Base-by-base conservation (phyloP, 305 asterid genomes). In the Rubia tinctorum region DNA sequence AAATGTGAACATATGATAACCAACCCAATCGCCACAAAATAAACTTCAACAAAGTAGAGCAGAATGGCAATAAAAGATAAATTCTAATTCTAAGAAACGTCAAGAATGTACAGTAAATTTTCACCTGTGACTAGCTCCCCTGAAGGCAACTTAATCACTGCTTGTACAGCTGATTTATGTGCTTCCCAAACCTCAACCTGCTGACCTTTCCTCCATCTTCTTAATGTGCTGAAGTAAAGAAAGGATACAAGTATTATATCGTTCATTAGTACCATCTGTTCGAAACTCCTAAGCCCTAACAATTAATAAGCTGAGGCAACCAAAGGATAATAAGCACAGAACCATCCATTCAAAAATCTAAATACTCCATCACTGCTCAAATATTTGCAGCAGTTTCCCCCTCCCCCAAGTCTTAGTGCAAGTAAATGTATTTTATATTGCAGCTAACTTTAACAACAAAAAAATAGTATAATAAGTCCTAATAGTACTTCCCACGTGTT, bases 71-170 rank as follows among this genome's bases (percentile, higher is more conserved):
- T 22, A 80, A 72, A 25, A 66, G 59, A 30, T 71, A 40, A 58
- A 68, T 39, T n/a, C 22, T 67, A 45, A 58, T 22, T 49, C n/a
- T 22, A 78, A 37, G 71, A 47, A 56, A 71, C 58, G 40, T 22
- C 27, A 65, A 11, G 23, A 2, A n/a, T 10, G 70, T 14, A 15
- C 68, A 49, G 68, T 70, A 71, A 25, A 20, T 63, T 71, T 73
- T 73, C 23, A 88, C 99, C 98, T 80, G 99, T 92, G 56, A 87
- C 93, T 81, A 95, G 86, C 83, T 89, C 97, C 55, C 99, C 97
- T n/a, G 98, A 89, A 70, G 99, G 95, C 79, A 92, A 81, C 82
- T 81, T 92, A 68, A 88, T 76, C 82, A 92, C 78, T 74, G 98
- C 86, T 85, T 95, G 99, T 80, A 90, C 80, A 55, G 98, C 87